Percentiles rank a stretch among this genome's conserved stretches.
These are phyloP conservation scores for Nicotiana rustica DNA, from an alignment of 305 asterid genomes.

Conservation along the genomic window DNA sequence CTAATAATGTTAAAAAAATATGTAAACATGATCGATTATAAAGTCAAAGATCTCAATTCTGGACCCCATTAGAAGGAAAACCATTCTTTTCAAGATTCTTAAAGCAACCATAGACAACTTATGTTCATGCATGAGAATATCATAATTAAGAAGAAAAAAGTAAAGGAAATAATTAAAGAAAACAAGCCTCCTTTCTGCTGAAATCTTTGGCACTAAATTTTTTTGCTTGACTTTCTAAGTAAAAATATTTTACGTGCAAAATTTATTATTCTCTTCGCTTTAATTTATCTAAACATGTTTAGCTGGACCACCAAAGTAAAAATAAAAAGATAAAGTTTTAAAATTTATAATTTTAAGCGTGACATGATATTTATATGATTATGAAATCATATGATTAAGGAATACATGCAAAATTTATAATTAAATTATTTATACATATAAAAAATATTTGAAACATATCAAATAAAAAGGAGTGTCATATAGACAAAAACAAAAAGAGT, in stretches of 20 bases:
- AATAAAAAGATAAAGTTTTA: no score
- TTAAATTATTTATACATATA: no score
- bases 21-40: neutral
- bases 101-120: constrained; percentile 28
- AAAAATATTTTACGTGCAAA: neutral
- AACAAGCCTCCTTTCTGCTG: neutral
- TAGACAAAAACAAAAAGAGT: no score
- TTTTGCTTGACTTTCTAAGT: neutral
- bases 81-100: neutral
- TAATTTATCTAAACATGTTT: neutral
- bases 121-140: constrained; percentile 17
- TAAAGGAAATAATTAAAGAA: neutral
- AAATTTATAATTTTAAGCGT: no score
- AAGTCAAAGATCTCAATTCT: constrained; percentile 19
- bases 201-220: neutral
- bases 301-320: no score
- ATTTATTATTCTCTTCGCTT: neutral
- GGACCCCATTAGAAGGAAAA: constrained; percentile 23
- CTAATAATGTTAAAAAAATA: neutral
- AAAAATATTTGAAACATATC: no score
- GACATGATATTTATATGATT: no score
- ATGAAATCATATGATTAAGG: no score
- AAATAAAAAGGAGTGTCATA: no score
- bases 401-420: no score
- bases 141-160: neutral